Conservation (phyloP, 495 filamentous ascomycete species). For the Melanomma pulvis-pyrius region DNA sequence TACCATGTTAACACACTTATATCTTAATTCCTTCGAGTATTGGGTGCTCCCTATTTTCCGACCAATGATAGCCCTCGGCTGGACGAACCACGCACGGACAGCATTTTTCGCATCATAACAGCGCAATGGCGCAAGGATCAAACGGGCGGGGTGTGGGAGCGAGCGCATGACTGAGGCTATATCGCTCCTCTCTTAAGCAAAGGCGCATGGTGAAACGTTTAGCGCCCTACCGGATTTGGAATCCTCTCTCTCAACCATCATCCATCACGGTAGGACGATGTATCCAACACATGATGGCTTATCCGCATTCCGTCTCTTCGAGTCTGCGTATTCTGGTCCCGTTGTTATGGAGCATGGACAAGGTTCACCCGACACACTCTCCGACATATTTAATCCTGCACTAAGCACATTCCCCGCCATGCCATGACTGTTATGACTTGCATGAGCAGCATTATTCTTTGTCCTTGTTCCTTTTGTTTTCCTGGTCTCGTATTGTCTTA, state of each 20-base stretch:
- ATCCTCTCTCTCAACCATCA: not conserved
- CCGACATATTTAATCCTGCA: constrained; percentile 17
- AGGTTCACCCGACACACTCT: not conserved
- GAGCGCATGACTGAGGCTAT: constrained; percentile 27
- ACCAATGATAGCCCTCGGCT: constrained; percentile 13
- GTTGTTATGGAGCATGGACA: not conserved
- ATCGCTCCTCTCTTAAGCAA: constrained; percentile 15
- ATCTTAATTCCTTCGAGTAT: constrained; percentile 31
- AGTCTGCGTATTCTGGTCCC: not conserved
- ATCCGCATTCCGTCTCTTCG: constrained; percentile 1
- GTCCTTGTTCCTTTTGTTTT: constrained; percentile 17
- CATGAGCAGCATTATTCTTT: constrained; percentile 24
- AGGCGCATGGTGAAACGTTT: constrained; percentile 12
- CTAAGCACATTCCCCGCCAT: constrained; percentile 6
- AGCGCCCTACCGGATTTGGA: constrained; percentile 22
- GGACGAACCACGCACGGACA: constrained; percentile 28
- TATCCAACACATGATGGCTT: not conserved
- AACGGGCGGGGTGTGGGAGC: constrained; percentile 20
- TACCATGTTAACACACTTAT: constrained; percentile 20
- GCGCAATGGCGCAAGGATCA: constrained; percentile 23
- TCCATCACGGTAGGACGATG: not conserved
- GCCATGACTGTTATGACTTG: constrained; percentile 30
- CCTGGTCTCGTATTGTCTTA: constrained; percentile 13
- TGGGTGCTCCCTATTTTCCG: not conserved
- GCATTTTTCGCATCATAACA: constrained; percentile 27